Evolutionary conservation across 495 filamentous ascomycete species (phyloP).

Genomic region (Penicillium waksmanii): DNA sequence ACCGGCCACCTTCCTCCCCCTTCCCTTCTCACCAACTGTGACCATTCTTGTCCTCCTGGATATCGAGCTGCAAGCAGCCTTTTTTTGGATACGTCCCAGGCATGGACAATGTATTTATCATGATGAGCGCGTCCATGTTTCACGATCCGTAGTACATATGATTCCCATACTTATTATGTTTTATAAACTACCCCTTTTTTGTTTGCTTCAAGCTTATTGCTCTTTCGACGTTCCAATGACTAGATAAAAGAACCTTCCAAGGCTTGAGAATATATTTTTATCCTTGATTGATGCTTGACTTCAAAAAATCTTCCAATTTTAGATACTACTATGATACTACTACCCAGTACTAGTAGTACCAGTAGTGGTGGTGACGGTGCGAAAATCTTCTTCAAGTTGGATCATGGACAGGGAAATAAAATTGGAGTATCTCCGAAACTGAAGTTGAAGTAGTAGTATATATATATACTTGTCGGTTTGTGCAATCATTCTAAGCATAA

Average conservation of each 20-base stretch:
- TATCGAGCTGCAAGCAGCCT: not conserved
- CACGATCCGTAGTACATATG: conserved; percentile 23
- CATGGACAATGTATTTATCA: conserved; percentile 4
- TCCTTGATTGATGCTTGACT: too few species aligned
- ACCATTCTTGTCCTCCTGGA: conserved; percentile 3
- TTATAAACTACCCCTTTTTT: conserved; percentile 9
- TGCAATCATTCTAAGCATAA: not conserved
- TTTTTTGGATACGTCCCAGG: conserved; percentile 4
- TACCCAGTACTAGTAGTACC: too few species aligned
- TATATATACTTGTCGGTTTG: not conserved
- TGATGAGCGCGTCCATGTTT: conserved; percentile 16
- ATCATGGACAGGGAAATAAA: too few species aligned
- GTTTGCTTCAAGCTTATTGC: not conserved
- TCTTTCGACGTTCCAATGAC: not conserved
- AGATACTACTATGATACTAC: too few species aligned
- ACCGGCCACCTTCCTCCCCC: not conserved
- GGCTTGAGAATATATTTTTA: too few species aligned
- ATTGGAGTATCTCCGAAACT: too few species aligned
- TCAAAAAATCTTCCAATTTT: too few species aligned
- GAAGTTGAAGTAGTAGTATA: not conserved
- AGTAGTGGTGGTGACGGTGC: too few species aligned
- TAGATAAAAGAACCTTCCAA: not conserved
- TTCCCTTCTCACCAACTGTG: not conserved
- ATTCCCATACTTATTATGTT: conserved; percentile 23
- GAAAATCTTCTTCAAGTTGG: too few species aligned